Evolutionary conservation across 805 yeast genomes (phyloP), one percentile per base, ranked within the genome.

Genomic region (Candida saitoana): DNA sequence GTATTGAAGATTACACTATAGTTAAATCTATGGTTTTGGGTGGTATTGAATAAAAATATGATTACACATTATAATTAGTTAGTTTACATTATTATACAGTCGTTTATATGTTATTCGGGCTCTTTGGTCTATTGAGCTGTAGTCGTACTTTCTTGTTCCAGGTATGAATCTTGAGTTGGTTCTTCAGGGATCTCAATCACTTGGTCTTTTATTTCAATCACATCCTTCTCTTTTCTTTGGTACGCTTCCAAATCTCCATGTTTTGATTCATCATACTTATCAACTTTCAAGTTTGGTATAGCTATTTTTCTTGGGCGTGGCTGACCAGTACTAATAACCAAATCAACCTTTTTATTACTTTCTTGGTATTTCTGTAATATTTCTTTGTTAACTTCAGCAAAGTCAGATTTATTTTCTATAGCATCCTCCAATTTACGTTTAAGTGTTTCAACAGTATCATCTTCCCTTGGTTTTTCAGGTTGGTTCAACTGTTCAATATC

Each of bases 1-100:
- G 87, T 29, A 58, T 82, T 46, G 84, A 79, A 25, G 86, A 80
- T 56, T 79, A 78, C 55, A 66, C 74, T 30, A 72, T 73, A 14
- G 61, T 76, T 40, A 86, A 86, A 65, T 73, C 86, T 12, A 63
- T 85, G 31, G 85, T 82, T 34, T 57, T 80, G 38, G 80, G 77
- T 29, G 61, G 44, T 18, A 33, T 48, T 19, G 44, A 46, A 18
- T 47, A 39, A 40, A 18, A 18, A 24, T 25, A 18, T n/a, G 29
- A 6, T 20, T 34, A 34, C 14, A 34, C 8, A 11, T 34, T 22
- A 4, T 9, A 3, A 24, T 19, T 11, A 12, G 14, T 8, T 14
- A n/a, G 15, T 24, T 36, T 19, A 35, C 29, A 12, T 35, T 19
- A 29, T 29, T 29, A 11, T 29, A 29, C 32, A 29, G 5, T 11